A percentile compares a stretch with the other conserved stretches of the same genome.
These are phyloP conservation scores for Rickenella mellea DNA, from an alignment of 768 basidiomycete genomes.

Conservation along the genomic window DNA sequence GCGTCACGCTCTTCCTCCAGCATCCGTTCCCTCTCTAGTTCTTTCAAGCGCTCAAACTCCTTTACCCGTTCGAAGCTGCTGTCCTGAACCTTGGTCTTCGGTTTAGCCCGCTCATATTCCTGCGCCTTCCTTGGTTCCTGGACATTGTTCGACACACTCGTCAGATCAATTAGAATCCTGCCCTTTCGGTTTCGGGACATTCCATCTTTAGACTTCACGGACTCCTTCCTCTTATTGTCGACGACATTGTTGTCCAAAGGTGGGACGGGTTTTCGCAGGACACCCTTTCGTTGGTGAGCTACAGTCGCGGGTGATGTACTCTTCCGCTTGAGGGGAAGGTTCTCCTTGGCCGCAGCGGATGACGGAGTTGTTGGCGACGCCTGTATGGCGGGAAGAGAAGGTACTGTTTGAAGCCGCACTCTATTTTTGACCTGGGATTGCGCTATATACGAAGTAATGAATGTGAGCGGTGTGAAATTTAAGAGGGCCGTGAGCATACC, in stretches of 20 bases:
- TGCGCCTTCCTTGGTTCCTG: no score
- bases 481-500: no score
- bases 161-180: conserved; percentile 7
- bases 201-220: neutral
- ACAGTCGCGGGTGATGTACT: neutral
- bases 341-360: neutral
- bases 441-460: no score
- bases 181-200: conserved; percentile 2
- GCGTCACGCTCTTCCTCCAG: conserved; percentile 14
- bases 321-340: neutral
- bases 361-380: neutral
- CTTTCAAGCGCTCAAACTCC: conserved; percentile 58
- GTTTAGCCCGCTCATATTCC: neutral
- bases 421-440: no score
- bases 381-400: neutral
- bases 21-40: conserved; percentile 38
- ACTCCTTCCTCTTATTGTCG: neutral
- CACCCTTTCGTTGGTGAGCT: neutral
- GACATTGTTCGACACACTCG: neutral
- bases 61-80: conserved; percentile 48
- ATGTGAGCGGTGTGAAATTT: no score
- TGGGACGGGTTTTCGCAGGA: neutral
- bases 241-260: neutral
- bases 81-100: conserved; percentile 1
- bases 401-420: neutral